Conservation (phyloP, 352 stramenopile species). For the Pythium dissimile region DNA sequence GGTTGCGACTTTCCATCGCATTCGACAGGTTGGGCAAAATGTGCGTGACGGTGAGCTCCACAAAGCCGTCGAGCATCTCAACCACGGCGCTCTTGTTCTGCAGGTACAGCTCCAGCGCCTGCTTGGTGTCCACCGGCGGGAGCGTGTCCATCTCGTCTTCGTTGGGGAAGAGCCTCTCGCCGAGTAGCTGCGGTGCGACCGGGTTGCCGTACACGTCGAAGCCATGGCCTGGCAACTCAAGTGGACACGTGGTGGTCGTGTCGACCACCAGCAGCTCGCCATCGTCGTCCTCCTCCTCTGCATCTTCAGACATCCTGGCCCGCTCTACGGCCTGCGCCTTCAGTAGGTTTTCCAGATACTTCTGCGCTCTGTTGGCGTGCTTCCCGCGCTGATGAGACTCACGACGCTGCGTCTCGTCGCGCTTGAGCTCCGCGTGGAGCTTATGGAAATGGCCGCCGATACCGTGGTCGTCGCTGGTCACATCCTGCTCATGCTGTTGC, state of each 20-base stretch:
- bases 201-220: slow-evolving; percentile 34
- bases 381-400: neutral
- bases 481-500: slow-evolving; percentile 37
- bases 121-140: slow-evolving; percentile 57
- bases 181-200: neutral
- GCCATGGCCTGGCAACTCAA: slow-evolving; percentile 30
- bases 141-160: slow-evolving; percentile 49
- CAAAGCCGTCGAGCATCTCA: slow-evolving; percentile 72
- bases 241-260: slow-evolving; percentile 23
- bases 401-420: slow-evolving; percentile 17
- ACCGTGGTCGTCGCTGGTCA: slow-evolving; percentile 23
- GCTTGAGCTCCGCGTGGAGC: slow-evolving; percentile 44
- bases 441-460: slow-evolving; percentile 66
- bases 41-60: slow-evolving; percentile 48
- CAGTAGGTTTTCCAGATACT: slow-evolving; percentile 3
- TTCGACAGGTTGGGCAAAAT: slow-evolving; percentile 41
- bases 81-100: slow-evolving; percentile 54
- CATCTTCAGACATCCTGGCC: neutral
- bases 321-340: no score
- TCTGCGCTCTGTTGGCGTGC: neutral
- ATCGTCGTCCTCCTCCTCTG: slow-evolving; percentile 16
- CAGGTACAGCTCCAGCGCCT: slow-evolving; percentile 45
- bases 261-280: slow-evolving; percentile 12
- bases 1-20: slow-evolving; percentile 37
- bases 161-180: slow-evolving; percentile 42